Evolutionary conservation across 306 rosid genomes (phyloP).

Genomic region (Corylus americana): DNA sequence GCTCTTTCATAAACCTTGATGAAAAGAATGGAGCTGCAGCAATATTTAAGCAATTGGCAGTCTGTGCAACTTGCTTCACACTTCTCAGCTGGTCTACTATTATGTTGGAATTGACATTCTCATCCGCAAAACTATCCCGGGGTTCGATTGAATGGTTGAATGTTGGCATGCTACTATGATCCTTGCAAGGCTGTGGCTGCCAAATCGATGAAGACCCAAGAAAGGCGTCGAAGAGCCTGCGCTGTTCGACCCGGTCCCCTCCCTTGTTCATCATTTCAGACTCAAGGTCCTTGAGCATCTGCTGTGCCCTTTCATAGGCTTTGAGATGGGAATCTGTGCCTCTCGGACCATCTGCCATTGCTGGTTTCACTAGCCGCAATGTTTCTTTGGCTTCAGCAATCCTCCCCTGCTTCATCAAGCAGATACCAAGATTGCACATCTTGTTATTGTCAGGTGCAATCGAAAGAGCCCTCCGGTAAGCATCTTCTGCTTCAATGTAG

Average conservation of each 20-base stretch:
- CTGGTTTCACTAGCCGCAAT: constrained; percentile 74
- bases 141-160: constrained; percentile 21
- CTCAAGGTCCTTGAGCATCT: constrained; percentile 90
- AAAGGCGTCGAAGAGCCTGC: constrained; percentile 84
- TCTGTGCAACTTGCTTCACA: constrained; percentile 29
- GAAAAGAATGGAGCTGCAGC: constrained; percentile 84
- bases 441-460: constrained; percentile 90
- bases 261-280: constrained; percentile 82
- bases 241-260: constrained; percentile 79
- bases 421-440: constrained; percentile 96
- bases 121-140: constrained; percentile 64
- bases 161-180: constrained; percentile 42
- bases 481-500: constrained; percentile 94
- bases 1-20: constrained; percentile 44
- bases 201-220: constrained; percentile 96
- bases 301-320: constrained; percentile 99
- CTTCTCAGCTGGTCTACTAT: constrained; percentile 29
- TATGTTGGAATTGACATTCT: constrained; percentile 59
- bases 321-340: constrained; percentile 97
- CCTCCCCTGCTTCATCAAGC: constrained; percentile 98
- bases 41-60: constrained; percentile 60
- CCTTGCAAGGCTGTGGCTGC: constrained; percentile 99
- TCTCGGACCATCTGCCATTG: constrained; percentile 91
- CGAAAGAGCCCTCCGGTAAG: constrained; percentile 77
- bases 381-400: constrained; percentile 85